These are phyloP conservation scores for Plasmodium inui DNA, from an alignment of 169 alveolate genomes.

Conservation along the genomic window DNA sequence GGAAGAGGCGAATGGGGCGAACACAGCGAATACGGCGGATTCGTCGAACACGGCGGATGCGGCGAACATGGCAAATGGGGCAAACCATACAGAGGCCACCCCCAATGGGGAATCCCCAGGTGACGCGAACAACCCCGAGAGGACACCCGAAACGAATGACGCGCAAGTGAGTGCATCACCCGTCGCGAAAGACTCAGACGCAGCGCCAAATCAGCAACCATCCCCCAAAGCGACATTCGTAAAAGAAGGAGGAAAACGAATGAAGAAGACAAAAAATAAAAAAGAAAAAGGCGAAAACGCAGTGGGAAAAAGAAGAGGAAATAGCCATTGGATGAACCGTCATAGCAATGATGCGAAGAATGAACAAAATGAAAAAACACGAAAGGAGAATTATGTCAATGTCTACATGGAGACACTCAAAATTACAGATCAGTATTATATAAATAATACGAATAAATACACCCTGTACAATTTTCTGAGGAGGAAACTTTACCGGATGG, in stretches of 20 bases:
- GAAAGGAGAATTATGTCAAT: slow-evolving; percentile 63
- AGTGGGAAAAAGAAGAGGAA: slow-evolving; percentile 17
- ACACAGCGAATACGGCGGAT: neutral
- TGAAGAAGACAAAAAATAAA: slow-evolving; percentile 28
- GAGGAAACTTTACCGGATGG: slow-evolving; percentile 79
- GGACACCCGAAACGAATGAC: neutral
- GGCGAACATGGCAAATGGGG: neutral
- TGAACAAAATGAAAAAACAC: slow-evolving; percentile 42
- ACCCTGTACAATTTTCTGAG: slow-evolving; percentile 80
- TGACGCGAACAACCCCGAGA: neutral
- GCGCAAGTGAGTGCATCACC: neutral
- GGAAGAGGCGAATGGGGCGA: neutral
- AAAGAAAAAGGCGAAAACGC: slow-evolving; percentile 22
- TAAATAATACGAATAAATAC: slow-evolving; percentile 53
- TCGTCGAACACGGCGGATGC: neutral
- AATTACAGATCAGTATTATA: slow-evolving; percentile 71
- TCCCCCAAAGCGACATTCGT: neutral
- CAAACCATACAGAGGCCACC: neutral
- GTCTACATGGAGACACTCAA: slow-evolving; percentile 66
- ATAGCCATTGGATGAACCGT: neutral
- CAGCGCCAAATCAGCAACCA: neutral
- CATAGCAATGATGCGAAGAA: slow-evolving; percentile 7
- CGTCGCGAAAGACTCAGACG: neutral
- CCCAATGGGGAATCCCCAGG: neutral
- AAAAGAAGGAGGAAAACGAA: slow-evolving; percentile 21